Base-by-base conservation (phyloP, 2,329 filamentous ascomycete genomes). In the Talaromyces sp. region DNA sequence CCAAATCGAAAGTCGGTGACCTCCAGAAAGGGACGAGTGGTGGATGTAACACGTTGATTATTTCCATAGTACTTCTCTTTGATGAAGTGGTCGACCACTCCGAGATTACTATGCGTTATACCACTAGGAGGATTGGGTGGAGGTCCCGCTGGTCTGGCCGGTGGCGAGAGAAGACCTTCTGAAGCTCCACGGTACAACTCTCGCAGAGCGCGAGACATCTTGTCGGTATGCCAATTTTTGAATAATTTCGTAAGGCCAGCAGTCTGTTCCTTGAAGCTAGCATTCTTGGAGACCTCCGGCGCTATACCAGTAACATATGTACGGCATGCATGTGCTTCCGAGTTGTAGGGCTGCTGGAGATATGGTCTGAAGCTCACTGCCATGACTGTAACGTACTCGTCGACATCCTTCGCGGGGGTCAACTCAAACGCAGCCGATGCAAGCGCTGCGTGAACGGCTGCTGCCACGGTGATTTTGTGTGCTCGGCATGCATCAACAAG, bases 291-390 rank as follows among this genome's bases (percentile, higher is more conserved):
- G 5, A 66, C 64, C 31, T 12, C 28, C 3, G 58, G 63, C 5
- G 63, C 50, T 37, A 64, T 65, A 42, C 64, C 60, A 5, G 59
- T 48, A n/a, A 66, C 64, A 61, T 66, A 66, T 3, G 64, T 65
- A 21, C 54, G 59, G 33, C 63, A 64, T 16, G 64, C 64, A 46
- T 65, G 64, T 18, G 52, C 60, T 28, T 39, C 23, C 5, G 63
- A 31, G 56, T 65, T 62, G 59, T 66, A 67, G 2, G 64, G 66
- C 8, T 42, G n/a, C 28, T 62, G 37, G 14, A 67, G 54, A 25
- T 67, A 61, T 23, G 50, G 40, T 33, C 66, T 58, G 39, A 65
- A 58, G 55, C 64, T 67, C 44, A 67, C 64, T 18, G 66, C 56
- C 66, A 66, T 66, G 16, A 66, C 46, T 14, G 64, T 62, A 3